Evolutionary conservation across 2,329 filamentous ascomycete species (phyloP).

Genomic region (Trichoderma koningiopsis): DNA sequence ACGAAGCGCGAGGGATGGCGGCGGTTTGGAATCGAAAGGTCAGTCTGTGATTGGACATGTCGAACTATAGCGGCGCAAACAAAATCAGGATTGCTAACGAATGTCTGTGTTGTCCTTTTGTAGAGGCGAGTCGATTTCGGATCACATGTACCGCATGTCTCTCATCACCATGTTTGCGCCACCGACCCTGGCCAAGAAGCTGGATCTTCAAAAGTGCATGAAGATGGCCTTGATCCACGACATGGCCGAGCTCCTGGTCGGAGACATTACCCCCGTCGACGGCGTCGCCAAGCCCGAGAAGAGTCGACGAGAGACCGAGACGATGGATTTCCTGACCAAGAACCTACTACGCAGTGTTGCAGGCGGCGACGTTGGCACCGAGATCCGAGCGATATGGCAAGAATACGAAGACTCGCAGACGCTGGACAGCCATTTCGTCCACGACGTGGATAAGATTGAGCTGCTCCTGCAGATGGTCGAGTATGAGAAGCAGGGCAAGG

Average conservation of each 20-base stretch:
- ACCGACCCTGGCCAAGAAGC: constrained; percentile 65
- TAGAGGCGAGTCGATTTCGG: constrained; percentile 86
- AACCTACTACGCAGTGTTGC: constrained; percentile 73
- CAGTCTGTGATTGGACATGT: constrained; percentile 25
- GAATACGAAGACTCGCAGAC: constrained; percentile 93
- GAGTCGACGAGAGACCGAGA: constrained; percentile 78
- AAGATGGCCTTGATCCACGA: constrained; percentile 97
- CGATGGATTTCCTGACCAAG: constrained; percentile 87
- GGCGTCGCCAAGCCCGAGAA: constrained; percentile 85
- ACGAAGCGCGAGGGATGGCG: constrained; percentile 96
- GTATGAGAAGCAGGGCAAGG: constrained; percentile 76
- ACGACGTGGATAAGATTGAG: constrained; percentile 98
- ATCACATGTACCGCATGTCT: constrained; percentile 99
- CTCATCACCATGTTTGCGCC: constrained; percentile 93
- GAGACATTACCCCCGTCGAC: constrained; percentile 95
- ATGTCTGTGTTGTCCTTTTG: not conserved
- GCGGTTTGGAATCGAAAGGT: constrained; percentile 74
- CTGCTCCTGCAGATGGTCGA: constrained; percentile 93
- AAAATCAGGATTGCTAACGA: not conserved
- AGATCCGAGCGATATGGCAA: constrained; percentile 82
- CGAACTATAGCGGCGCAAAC: not conserved
- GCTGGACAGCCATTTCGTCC: constrained; percentile 83
- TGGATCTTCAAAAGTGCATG: constrained; percentile 83
- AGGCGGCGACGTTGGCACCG: constrained; percentile 66
- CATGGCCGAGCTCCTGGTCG: constrained; percentile 94